Evolutionary conservation across 805 yeast species (phyloP).

Genomic region (Schwanniomyces yamadae): DNA sequence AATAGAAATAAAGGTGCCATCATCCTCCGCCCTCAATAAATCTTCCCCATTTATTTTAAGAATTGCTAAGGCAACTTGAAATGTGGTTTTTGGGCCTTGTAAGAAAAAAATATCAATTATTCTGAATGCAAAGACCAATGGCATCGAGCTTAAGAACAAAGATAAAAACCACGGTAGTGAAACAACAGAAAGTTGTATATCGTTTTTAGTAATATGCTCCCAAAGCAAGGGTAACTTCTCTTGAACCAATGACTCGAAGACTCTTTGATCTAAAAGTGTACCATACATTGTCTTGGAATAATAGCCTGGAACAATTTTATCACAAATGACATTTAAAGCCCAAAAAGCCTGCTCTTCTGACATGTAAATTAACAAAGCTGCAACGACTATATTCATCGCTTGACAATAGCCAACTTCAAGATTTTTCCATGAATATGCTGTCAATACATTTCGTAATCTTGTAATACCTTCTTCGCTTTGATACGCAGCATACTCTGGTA

Average conservation of each 20-base stretch:
- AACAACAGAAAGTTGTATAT: conserved; percentile 89
- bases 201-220: conserved; percentile 74
- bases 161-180: conserved; percentile 97
- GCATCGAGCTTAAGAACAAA: conserved; percentile 88
- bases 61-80: conserved; percentile 93
- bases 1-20: conserved; percentile 85
- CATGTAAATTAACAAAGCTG: conserved; percentile 77
- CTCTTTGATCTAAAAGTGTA: conserved; percentile 88
- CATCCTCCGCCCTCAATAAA: conserved; percentile 77
- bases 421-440: conserved; percentile 95
- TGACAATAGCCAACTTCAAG: conserved; percentile 98
- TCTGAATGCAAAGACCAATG: conserved; percentile 87
- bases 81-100: conserved; percentile 85
- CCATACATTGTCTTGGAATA: conserved; percentile 98
- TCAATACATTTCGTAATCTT: conserved; percentile 79
- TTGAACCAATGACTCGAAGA: conserved; percentile 85
- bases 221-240: conserved; percentile 86
- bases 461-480: conserved; percentile 83
- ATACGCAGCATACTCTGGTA: conserved; percentile 95
- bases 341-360: conserved; percentile 98
- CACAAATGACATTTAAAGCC: conserved; percentile 81
- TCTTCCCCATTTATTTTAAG: conserved; percentile 84
- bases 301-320: conserved; percentile 87
- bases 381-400: conserved; percentile 94
- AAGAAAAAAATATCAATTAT: conserved; percentile 86